phyloP scores from a whole-genome alignment of 2,329 filamentous ascomycete genomes.

The Geosmithia morbida region DNA sequence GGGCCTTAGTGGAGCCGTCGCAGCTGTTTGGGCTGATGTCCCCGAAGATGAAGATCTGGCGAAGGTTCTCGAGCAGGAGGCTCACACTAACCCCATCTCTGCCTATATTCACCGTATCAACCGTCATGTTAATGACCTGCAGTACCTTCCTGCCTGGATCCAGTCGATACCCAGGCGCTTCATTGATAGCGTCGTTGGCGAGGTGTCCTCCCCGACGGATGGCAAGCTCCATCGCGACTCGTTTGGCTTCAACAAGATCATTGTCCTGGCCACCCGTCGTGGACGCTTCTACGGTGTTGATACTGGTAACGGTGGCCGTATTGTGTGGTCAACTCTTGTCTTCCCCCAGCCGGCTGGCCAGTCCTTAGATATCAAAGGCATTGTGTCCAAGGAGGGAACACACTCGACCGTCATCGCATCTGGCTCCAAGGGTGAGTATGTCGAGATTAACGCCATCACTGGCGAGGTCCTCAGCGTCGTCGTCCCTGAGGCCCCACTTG shows the following conservation, averaged over 20 bases:
- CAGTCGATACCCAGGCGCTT: slow-evolving; percentile 54
- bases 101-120: slow-evolving; percentile 84
- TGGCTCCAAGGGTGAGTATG: slow-evolving; percentile 45
- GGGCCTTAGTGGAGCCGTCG: slow-evolving; percentile 63
- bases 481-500: slow-evolving; percentile 2
- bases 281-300: slow-evolving; percentile 73
- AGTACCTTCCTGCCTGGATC: slow-evolving; percentile 62
- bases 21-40: slow-evolving; percentile 68
- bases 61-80: slow-evolving; percentile 72
- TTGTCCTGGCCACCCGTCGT: slow-evolving; percentile 64
- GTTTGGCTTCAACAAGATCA: slow-evolving; percentile 81
- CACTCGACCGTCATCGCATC: slow-evolving; percentile 38
- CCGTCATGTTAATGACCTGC: slow-evolving; percentile 67
- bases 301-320: slow-evolving; percentile 54
- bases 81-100: slow-evolving; percentile 60
- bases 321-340: slow-evolving; percentile 62
- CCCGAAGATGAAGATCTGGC: slow-evolving; percentile 60
- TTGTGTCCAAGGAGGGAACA: slow-evolving; percentile 41
- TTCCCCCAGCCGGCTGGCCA: slow-evolving; percentile 39
- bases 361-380: slow-evolving; percentile 52
- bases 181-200: slow-evolving; percentile 47
- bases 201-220: slow-evolving; percentile 26
- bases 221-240: slow-evolving; percentile 47
- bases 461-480: slow-evolving; percentile 34
- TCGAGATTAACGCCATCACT: slow-evolving; percentile 37